Evolutionary conservation across 805 yeast species (phyloP), one percentile per base, ranked within the genome.

Genomic region (Myxozyma sirexii): DNA sequence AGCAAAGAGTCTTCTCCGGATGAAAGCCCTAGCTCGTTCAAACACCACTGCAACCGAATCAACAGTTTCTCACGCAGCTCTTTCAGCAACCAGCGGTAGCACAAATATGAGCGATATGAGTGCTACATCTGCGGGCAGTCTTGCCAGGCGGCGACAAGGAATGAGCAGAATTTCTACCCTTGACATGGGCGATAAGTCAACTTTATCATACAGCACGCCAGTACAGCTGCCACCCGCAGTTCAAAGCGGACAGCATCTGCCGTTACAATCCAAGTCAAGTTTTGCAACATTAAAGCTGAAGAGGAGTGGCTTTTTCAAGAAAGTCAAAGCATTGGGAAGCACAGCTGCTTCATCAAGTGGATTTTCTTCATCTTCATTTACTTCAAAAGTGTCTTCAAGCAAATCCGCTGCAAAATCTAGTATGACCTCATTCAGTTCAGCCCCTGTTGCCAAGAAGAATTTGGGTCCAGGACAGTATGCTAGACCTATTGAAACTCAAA

Each of bases 111-210:
- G 82, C 37, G 94, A 88, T 71, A 80, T 88, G 63, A 87, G 94
- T 75, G 96, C 96, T 3, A 88, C 96, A 0, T 86, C 94, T 63
- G 96, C 96, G 1, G 96, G 96, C 0, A 88, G 96, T 31, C 84
- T 84, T 59, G 84, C 85, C 47, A 81, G 96, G 69, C 96, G 90
- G 71, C 86, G 81, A 67, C 33, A 35, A 19, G 78, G 76, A 69
- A 49, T 42, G 49, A 57, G 41, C n/a, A 33, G 53, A 48, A 13
- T 33, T 39, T 19, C 43, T 35, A 24, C 55, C 2, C 7, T 29
- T 19, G 57, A 60, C 8, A 37, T 26, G 3, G 26, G 8, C 8
- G 46, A 31, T 26, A 10, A 29, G 35, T 19, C 42, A n/a, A 19
- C 38, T 4, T 12, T 27, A 4, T 3, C 42, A 35, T 8, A 19